Percentiles rank a stretch among this genome's conserved stretches.
These are phyloP conservation scores for Aspergillus hancockii DNA, from an alignment of 495 filamentous ascomycete species.

Conservation along the genomic window DNA sequence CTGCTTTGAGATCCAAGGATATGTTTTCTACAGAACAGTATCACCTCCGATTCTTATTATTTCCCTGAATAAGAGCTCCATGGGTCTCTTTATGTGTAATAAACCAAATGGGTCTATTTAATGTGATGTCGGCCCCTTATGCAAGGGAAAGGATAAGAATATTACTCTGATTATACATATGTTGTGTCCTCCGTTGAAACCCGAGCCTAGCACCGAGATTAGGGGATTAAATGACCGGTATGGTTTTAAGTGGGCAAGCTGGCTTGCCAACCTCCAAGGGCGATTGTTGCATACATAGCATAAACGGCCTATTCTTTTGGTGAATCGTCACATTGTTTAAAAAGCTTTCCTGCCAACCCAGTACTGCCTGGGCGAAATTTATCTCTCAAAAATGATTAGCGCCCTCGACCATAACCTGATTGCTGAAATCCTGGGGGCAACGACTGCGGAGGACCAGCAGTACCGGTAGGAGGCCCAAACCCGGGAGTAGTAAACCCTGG, in stretches of 20 bases:
- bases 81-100: not conserved
- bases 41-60: not conserved
- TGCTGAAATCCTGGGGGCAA: conserved; percentile 55
- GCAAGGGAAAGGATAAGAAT: not conserved
- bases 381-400: conserved; percentile 27
- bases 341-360: not conserved
- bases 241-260: not conserved
- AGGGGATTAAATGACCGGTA: not conserved
- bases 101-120: not conserved
- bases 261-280: not conserved
- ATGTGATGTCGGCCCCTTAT: not conserved
- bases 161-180: not conserved
- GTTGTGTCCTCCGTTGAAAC: not conserved
- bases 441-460: conserved; percentile 38
- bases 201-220: not conserved
- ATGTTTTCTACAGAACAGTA: not conserved
- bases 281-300: not conserved
- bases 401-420: conserved; percentile 44
- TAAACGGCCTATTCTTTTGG: not conserved
- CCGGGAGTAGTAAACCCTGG: conserved; percentile 59
- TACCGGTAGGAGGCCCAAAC: conserved; percentile 42
- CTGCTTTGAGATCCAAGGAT: not conserved
- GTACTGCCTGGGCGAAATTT: not conserved
- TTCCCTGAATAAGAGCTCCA: not conserved
- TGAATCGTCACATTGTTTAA: conserved; percentile 16